A percentile compares a stretch with the other conserved stretches of the same genome.
Evolutionary conservation across 768 basidiomycete species (phyloP).

Genomic region (Phanerochaete carnosa): DNA sequence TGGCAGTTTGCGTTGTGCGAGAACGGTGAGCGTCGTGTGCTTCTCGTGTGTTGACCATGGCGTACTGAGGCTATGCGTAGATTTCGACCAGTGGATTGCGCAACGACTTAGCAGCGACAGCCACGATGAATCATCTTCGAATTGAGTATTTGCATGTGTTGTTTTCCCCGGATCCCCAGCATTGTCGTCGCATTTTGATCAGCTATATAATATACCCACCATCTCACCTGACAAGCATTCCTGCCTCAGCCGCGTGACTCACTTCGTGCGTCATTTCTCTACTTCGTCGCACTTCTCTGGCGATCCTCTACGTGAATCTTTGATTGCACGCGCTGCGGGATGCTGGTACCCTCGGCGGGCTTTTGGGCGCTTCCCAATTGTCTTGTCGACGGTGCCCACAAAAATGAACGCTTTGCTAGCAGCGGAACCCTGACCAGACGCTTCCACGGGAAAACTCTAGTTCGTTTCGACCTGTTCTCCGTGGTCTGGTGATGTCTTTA

Average conservation of each 20-base stretch:
- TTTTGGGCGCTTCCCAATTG: neutral
- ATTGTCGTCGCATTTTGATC: too few relatives aligned
- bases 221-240: neutral
- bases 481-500: neutral
- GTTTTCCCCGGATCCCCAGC: too few relatives aligned
- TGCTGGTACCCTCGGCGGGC: neutral
- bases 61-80: neutral
- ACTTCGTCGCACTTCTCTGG: neutral
- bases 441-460: neutral
- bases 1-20: neutral
- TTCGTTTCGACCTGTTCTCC: neutral
- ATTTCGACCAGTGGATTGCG: neutral
- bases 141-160: too few relatives aligned
- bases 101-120: neutral
- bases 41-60: neutral
- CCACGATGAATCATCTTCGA: neutral
- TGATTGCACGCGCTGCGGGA: neutral
- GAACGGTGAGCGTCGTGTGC: neutral
- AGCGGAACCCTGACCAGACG: neutral
- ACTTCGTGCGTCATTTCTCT: neutral
- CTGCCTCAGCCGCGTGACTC: neutral
- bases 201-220: neutral
- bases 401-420: neutral
- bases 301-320: neutral
- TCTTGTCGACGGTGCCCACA: neutral